A percentile compares a stretch with the other conserved stretches of the same genome.
Conservation (phyloP, 345 rosid genomes). For the Populus alba region DNA sequence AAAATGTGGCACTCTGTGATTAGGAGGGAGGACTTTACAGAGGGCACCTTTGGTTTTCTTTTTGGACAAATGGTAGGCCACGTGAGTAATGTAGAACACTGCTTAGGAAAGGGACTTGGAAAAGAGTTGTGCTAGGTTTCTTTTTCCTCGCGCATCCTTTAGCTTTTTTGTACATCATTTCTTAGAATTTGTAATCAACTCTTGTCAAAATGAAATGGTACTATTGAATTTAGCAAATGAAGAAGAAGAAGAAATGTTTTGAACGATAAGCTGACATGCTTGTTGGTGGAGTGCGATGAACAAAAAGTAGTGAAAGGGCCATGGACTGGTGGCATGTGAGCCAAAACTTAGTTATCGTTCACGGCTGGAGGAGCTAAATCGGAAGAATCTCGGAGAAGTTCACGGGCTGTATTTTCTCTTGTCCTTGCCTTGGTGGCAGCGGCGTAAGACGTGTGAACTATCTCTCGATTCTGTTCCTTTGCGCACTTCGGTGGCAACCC, state of each 20-base stretch:
- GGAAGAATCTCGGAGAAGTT: slow-evolving; percentile 22
- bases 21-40: neutral
- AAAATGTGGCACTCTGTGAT: neutral
- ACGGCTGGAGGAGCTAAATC: slow-evolving; percentile 2
- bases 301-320: neutral
- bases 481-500: slow-evolving; percentile 20
- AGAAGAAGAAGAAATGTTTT: neutral
- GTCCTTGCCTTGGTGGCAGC: slow-evolving; percentile 29
- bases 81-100: neutral
- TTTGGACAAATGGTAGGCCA: neutral
- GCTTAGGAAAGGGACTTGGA: no score
- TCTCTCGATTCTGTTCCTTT: slow-evolving; percentile 13
- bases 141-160: neutral
- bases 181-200: neutral
- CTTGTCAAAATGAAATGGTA: neutral
- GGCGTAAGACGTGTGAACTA: slow-evolving; percentile 29
- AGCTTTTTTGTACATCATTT: neutral
- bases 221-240: neutral
- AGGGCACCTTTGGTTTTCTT: neutral
- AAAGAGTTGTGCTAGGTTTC: neutral
- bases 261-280: neutral
- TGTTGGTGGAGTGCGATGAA: slow-evolving; percentile 19
- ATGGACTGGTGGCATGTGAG: neutral
- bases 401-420: neutral
- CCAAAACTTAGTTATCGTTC: neutral